A percentile compares a stretch with the other conserved stretches of the same genome.
Conservation (phyloP, 2,329 filamentous ascomycete species). For the Berkeleyomyces basicola region DNA sequence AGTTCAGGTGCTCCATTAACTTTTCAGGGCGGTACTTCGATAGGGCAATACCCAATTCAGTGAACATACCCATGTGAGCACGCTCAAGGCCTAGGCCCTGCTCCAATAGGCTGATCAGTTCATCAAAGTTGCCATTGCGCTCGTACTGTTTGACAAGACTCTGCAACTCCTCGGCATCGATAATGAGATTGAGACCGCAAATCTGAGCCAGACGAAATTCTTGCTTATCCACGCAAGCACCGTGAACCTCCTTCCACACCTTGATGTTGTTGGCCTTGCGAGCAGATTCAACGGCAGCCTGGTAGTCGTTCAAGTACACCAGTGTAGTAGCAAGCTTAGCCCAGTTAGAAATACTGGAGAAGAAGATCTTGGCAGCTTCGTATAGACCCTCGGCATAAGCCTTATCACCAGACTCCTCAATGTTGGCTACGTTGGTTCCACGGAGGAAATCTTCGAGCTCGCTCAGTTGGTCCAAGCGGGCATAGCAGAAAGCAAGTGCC, state of each 20-base stretch:
- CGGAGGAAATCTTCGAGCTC: constrained; percentile 95
- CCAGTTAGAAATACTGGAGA: constrained; percentile 97
- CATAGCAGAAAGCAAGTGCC: constrained; percentile 81
- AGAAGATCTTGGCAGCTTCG: constrained; percentile 98
- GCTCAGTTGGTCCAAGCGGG: constrained; percentile 73
- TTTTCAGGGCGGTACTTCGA: constrained; percentile 91
- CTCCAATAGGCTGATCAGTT: constrained; percentile 86
- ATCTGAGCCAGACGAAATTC: constrained; percentile 98
- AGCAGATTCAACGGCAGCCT: constrained; percentile 91
- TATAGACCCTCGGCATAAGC: constrained; percentile 88
- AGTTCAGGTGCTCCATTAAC: constrained; percentile 95
- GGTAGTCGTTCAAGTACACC: constrained; percentile 93
- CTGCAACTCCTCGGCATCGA: constrained; percentile 89
- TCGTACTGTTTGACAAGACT: constrained; percentile 94
- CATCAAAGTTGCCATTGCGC: constrained; percentile 92
- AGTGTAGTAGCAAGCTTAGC: constrained; percentile 94
- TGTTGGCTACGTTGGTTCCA: constrained; percentile 81
- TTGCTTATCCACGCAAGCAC: constrained; percentile 91
- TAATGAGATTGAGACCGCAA: constrained; percentile 92
- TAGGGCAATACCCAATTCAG: constrained; percentile 75
- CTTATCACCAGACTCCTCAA: constrained; percentile 96
- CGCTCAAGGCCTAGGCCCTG: constrained; percentile 86
- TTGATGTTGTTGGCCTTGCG: constrained; percentile 98
- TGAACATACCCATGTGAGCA: constrained; percentile 96
- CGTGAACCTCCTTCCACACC: constrained; percentile 98